Conservation (phyloP, 805 yeast genomes). For the Lipomyces japonicus region DNA sequence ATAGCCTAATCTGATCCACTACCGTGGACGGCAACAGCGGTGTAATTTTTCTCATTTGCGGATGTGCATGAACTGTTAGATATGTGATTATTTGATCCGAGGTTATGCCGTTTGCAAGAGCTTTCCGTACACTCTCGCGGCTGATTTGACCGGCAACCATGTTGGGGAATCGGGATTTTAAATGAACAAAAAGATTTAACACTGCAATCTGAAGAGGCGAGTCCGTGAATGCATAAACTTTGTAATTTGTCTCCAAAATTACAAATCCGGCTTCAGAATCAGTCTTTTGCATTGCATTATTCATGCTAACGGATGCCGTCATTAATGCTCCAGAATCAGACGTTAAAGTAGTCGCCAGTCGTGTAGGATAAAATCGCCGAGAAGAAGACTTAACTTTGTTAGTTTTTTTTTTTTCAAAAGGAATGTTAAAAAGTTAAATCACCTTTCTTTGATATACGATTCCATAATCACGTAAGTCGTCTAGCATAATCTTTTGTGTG, state of each 20-base stretch:
- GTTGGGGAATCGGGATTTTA: constrained; percentile 79
- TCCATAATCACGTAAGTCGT: constrained; percentile 88
- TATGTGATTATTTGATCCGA: constrained; percentile 92
- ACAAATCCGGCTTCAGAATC: constrained; percentile 55
- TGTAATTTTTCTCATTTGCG: constrained; percentile 71
- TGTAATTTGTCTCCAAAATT: constrained; percentile 89
- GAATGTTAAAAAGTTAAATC: no score
- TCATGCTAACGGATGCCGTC: constrained; percentile 72
- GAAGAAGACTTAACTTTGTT: constrained; percentile 41
- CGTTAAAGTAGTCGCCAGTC: constrained; percentile 83
- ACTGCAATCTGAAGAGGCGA: constrained; percentile 95
- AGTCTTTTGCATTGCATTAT: constrained; percentile 49
- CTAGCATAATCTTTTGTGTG: constrained; percentile 81
- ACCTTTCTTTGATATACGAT: constrained; percentile 63
- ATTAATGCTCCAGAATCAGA: constrained; percentile 72
- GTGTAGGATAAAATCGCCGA: constrained; percentile 78
- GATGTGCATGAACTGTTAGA: constrained; percentile 87
- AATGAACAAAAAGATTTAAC: constrained; percentile 78
- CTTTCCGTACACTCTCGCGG: constrained; percentile 83
- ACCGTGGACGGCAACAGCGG: constrained; percentile 88
- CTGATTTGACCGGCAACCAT: constrained; percentile 93
- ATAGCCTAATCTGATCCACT: constrained; percentile 89
- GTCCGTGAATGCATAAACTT: constrained; percentile 51
- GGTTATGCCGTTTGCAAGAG: constrained; percentile 82
- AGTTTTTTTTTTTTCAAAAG: neutral